Conservation (phyloP, 768 basidiomycete species). For the Amanita thiersii region DNA sequence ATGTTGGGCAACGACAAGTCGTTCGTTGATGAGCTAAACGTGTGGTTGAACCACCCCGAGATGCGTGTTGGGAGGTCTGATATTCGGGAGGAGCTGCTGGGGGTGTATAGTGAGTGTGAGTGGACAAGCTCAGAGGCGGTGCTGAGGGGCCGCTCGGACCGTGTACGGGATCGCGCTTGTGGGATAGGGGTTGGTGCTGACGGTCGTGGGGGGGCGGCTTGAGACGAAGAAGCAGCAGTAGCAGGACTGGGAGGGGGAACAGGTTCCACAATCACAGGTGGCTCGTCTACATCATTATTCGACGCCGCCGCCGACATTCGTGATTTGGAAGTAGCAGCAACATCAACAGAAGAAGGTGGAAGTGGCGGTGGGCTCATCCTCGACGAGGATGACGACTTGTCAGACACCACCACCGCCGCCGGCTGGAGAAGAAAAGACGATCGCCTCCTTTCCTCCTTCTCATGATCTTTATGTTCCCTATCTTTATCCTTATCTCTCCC, state of each 20-base stretch:
- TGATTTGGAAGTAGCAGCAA: conserved; percentile 3
- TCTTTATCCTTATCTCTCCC: conserved; percentile 20
- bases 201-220: no score
- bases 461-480: conserved; percentile 25
- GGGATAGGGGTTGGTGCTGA: conserved; percentile 16
- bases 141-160: conserved; percentile 48
- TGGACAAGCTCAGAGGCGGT: conserved; percentile 30
- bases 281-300: conserved; percentile 29
- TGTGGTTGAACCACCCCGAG: conserved; percentile 77
- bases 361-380: neutral
- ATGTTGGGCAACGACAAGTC: conserved; percentile 63
- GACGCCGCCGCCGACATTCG: conserved; percentile 8
- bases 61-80: conserved; percentile 68
- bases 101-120: conserved; percentile 29
- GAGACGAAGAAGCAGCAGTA: no score
- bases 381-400: neutral
- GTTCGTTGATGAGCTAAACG: conserved; percentile 62
- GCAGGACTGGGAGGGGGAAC: no score
- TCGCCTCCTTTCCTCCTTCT: conserved; percentile 10
- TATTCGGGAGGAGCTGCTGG: conserved; percentile 44
- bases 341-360: no score
- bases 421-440: conserved; percentile 1
- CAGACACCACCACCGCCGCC: no score
- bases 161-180: conserved; percentile 43
- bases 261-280: conserved; percentile 67